A percentile compares a stretch with the other conserved stretches of the same genome.
These are phyloP conservation scores for Streptanthus diversifolius DNA, from an alignment of 345 rosid genomes.

Conservation along the genomic window DNA sequence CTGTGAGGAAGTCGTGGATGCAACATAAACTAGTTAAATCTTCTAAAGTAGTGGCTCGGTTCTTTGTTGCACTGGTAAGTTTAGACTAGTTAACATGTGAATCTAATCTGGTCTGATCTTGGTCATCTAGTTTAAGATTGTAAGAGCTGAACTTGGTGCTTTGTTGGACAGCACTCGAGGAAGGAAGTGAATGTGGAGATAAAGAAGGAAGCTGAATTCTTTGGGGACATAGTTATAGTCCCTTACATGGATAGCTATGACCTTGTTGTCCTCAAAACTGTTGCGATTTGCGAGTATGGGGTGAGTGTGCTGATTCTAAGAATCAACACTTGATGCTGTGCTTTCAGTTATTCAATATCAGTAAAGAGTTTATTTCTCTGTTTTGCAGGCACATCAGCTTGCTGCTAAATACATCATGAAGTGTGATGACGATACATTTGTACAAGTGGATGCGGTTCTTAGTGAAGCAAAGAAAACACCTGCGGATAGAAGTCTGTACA, in stretches of 20 bases:
- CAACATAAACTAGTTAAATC: conserved; percentile 67
- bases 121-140: neutral
- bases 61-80: conserved; percentile 82
- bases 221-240: conserved; percentile 66
- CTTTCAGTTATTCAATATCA: neutral
- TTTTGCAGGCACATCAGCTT: conserved; percentile 50
- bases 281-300: conserved; percentile 87
- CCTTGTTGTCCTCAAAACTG: conserved; percentile 74
- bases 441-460: conserved; percentile 64
- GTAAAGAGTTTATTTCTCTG: neutral
- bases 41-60: conserved; percentile 73
- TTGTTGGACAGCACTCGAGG: conserved; percentile 47
- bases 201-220: conserved; percentile 79
- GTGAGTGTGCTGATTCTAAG: conserved; percentile 34
- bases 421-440: conserved; percentile 85
- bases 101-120: conserved; percentile 1
- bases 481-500: conserved; percentile 50
- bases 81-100: neutral
- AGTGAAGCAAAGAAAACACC: conserved; percentile 53
- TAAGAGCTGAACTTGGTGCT: neutral
- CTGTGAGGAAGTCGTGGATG: conserved; percentile 92
- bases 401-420: conserved; percentile 72
- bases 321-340: neutral
- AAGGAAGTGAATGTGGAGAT: conserved; percentile 73
- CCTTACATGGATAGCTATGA: conserved; percentile 84